Conservation (phyloP, 2,329 filamentous ascomycete species). For the Sclerotinia borealis region DNA sequence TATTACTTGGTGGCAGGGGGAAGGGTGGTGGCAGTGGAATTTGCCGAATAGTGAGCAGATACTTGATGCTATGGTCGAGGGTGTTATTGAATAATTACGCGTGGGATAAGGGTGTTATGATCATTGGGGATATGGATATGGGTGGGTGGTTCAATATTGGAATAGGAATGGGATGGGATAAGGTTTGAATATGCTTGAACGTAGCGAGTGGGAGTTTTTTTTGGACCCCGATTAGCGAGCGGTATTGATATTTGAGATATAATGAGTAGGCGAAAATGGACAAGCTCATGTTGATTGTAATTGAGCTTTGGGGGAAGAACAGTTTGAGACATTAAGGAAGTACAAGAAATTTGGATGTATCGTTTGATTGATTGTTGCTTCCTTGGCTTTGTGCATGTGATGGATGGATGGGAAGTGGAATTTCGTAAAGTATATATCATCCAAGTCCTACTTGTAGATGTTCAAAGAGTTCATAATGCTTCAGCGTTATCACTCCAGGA, state of each 20-base stretch:
- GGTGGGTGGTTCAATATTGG: background rate
- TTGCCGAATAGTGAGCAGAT: conserved; percentile 28
- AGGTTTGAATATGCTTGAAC: background rate
- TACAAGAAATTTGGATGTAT: background rate
- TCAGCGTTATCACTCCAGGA: background rate
- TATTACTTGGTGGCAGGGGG: conserved; percentile 22
- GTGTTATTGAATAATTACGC: conserved; percentile 24
- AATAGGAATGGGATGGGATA: background rate
- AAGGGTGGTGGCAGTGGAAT: conserved; percentile 22
- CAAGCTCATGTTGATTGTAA: background rate
- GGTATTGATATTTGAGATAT: background rate
- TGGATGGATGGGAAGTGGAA: background rate
- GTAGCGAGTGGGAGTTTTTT: conserved; percentile 2
- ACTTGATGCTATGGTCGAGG: conserved; percentile 31
- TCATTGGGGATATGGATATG: background rate
- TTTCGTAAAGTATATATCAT: background rate
- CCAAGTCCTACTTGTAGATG: too few species aligned
- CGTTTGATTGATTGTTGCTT: background rate
- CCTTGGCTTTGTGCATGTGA: background rate
- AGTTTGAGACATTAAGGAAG: background rate
- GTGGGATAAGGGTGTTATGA: background rate
- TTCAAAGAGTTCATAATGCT: too few species aligned
- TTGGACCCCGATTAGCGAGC: background rate
- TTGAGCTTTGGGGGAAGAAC: background rate
- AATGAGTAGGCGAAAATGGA: background rate